Evolutionary conservation across 192 early-diverging fungal genomes (phyloP).

Genomic region (Paraglomus occultum): DNA sequence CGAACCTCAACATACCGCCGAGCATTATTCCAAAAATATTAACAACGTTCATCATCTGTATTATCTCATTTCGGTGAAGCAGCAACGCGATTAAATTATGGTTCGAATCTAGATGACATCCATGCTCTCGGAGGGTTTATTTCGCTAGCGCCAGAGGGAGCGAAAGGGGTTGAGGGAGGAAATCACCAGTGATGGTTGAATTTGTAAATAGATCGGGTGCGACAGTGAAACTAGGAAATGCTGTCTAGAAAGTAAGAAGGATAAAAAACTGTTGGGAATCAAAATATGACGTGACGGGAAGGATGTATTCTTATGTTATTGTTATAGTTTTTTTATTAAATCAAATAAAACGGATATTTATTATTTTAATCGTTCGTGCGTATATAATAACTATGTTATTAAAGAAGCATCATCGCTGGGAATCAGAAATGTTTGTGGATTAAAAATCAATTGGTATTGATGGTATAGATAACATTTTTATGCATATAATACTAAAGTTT

Average conservation of each 20-base stretch:
- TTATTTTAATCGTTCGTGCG: no score
- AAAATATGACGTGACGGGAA: slow-evolving; percentile 36
- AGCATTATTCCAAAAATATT: slow-evolving; percentile 36
- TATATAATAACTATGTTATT: no score
- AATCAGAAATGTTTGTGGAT: no score
- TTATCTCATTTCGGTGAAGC: slow-evolving; percentile 53
- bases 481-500: no score
- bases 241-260: slow-evolving; percentile 37
- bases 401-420: no score
- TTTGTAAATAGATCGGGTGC: slow-evolving; percentile 47
- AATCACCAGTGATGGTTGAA: slow-evolving; percentile 63
- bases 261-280: slow-evolving; percentile 23
- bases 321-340: no score
- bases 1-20: slow-evolving; percentile 33
- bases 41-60: slow-evolving; percentile 41
- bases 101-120: slow-evolving; percentile 52
- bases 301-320: no score
- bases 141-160: slow-evolving; percentile 48
- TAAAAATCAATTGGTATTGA: no score
- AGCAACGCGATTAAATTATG: slow-evolving; percentile 64
- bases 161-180: slow-evolving; percentile 49
- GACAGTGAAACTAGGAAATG: slow-evolving; percentile 45
- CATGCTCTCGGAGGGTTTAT: slow-evolving; percentile 60
- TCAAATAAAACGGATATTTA: no score
- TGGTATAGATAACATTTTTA: no score